phyloP scores from a whole-genome alignment of 2,329 filamentous ascomycete genomes.

The Exophiala xenobiotica region DNA sequence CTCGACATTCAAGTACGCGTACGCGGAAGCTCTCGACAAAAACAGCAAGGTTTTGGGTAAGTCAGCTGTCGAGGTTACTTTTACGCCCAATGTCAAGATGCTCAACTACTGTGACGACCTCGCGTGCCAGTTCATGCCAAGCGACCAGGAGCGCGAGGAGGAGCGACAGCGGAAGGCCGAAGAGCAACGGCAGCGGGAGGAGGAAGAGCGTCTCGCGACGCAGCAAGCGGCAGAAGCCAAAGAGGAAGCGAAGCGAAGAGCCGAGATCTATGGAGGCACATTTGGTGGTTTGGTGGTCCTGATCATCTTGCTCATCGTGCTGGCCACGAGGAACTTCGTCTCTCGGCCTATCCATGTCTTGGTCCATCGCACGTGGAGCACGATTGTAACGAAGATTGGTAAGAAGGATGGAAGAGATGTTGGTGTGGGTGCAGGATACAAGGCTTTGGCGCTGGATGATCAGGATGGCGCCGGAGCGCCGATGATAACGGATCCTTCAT shows the following conservation, averaged over 20 bases:
- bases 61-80: slow-evolving; percentile 38
- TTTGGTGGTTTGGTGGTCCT: slow-evolving; percentile 16
- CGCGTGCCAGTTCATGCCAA: slow-evolving; percentile 28
- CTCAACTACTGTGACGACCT: slow-evolving; percentile 31
- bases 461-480: slow-evolving; percentile 1
- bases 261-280: slow-evolving; percentile 15
- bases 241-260: slow-evolving; percentile 7
- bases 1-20: slow-evolving; percentile 19
- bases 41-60: slow-evolving; percentile 36
- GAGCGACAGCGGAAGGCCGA: slow-evolving; percentile 14
- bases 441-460: slow-evolving; percentile 3
- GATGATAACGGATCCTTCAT: slow-evolving; percentile 14
- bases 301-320: slow-evolving; percentile 15
- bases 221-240: not conserved
- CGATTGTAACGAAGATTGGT: not conserved
- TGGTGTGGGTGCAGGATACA: slow-evolving; percentile 13
- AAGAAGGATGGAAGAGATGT: not conserved
- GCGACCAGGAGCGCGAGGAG: slow-evolving; percentile 14
- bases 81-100: slow-evolving; percentile 38
- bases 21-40: slow-evolving; percentile 39
- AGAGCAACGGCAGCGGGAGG: slow-evolving; percentile 9
- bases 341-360: slow-evolving; percentile 16
- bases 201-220: slow-evolving; percentile 2
- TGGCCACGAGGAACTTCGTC: slow-evolving; percentile 23
- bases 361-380: slow-evolving; percentile 7